These are phyloP conservation scores for Trichosporon asahii DNA, from an alignment of 1,284 basidiomycete genomes.

Conservation along the genomic window DNA sequence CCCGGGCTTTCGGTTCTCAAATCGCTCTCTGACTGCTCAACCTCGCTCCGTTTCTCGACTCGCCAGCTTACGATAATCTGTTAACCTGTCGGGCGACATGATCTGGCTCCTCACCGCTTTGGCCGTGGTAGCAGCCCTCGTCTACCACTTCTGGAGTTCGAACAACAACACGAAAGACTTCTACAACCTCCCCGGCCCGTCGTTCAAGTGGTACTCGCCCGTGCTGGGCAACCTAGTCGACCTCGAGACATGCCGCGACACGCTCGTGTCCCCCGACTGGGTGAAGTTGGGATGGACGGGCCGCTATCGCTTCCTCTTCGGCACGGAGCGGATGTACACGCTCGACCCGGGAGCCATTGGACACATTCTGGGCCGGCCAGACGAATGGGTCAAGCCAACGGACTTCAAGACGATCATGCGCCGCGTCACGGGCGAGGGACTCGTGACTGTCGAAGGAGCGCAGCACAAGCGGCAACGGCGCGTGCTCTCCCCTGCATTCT, in stretches of 20 bases:
- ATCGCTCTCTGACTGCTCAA: too few species aligned
- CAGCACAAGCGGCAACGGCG: slow-evolving; percentile 57
- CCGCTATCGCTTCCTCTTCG: slow-evolving; percentile 3
- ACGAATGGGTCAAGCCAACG: slow-evolving; percentile 7
- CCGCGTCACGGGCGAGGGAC: slow-evolving; percentile 6
- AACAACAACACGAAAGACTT: slow-evolving; percentile 1
- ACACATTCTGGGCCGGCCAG: background rate
- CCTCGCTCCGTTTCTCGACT: background rate
- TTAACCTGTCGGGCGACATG: background rate
- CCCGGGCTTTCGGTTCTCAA: too few species aligned
- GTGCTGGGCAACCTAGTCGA: slow-evolving; percentile 8
- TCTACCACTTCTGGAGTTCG: background rate
- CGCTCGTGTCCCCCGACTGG: slow-evolving; percentile 11
- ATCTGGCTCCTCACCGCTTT: background rate
- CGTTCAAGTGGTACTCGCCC: background rate
- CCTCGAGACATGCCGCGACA: slow-evolving; percentile 2
- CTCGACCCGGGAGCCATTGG: slow-evolving; percentile 7
- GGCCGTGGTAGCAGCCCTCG: background rate
- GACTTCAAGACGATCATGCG: slow-evolving; percentile 6
- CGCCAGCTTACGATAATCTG: too few species aligned
- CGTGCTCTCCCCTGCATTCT: slow-evolving; percentile 48
- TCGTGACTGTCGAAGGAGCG: slow-evolving; percentile 37
- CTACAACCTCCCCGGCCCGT: slow-evolving; percentile 6
- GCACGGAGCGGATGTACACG: slow-evolving; percentile 6
- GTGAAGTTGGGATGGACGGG: background rate